phyloP scores from a whole-genome alignment of 2,329 filamentous ascomycete genomes.

The Fusarium pseudograminearum region DNA sequence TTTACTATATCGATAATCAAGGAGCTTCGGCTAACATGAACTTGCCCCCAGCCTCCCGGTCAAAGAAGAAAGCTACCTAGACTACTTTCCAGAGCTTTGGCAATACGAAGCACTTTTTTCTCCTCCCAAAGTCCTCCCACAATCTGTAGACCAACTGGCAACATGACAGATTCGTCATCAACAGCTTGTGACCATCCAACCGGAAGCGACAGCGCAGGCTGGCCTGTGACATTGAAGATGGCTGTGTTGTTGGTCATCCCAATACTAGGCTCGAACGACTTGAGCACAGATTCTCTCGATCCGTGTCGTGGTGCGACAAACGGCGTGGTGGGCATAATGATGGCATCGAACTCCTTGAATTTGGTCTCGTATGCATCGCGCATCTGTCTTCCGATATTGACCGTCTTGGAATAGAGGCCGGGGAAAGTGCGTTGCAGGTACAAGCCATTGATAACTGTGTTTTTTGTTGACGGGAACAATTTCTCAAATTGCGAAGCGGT shows the following conservation, averaged over 20 bases:
- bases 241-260: slow-evolving; percentile 68
- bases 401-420: slow-evolving; percentile 60
- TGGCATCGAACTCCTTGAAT: slow-evolving; percentile 57
- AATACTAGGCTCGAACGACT: slow-evolving; percentile 63
- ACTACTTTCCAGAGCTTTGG: slow-evolving; percentile 60
- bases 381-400: slow-evolving; percentile 61
- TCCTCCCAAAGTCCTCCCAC: slow-evolving; percentile 66
- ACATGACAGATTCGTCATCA: slow-evolving; percentile 49
- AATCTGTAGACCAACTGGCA: slow-evolving; percentile 68
- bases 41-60: slow-evolving; percentile 52
- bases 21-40: neutral
- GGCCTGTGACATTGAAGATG: slow-evolving; percentile 68
- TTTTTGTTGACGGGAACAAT: slow-evolving; percentile 65
- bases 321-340: slow-evolving; percentile 63
- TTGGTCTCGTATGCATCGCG: slow-evolving; percentile 60
- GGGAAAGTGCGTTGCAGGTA: slow-evolving; percentile 61
- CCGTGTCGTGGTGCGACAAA: slow-evolving; percentile 60
- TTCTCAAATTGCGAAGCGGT: slow-evolving; percentile 62
- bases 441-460: slow-evolving; percentile 65
- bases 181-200: slow-evolving; percentile 59
- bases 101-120: slow-evolving; percentile 57
- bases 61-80: slow-evolving; percentile 41
- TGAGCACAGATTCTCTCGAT: slow-evolving; percentile 53
- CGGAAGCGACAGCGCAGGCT: slow-evolving; percentile 66
- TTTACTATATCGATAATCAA: neutral